Conservation (phyloP, 2,329 filamentous ascomycete species). For the Microdochium trichocladiopsis region DNA sequence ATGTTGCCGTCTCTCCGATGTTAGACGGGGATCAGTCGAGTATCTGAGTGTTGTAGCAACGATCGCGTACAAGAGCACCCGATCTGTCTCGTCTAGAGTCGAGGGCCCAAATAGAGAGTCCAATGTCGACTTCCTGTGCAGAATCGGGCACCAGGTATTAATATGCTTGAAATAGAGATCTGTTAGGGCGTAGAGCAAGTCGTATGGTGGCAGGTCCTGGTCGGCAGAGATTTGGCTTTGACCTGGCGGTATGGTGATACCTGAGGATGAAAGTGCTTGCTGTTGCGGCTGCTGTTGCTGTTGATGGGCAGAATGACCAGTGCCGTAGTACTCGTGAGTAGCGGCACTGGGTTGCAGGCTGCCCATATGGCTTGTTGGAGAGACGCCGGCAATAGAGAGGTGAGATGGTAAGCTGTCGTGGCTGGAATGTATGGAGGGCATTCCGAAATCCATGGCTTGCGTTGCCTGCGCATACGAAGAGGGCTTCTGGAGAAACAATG, state of each 20-base stretch:
- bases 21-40: slow-evolving; percentile 69
- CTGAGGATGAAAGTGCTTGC: slow-evolving; percentile 46
- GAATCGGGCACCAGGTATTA: slow-evolving; percentile 80
- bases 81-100: slow-evolving; percentile 71
- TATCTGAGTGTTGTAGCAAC: slow-evolving; percentile 83
- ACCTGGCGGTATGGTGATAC: slow-evolving; percentile 42
- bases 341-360: slow-evolving; percentile 30
- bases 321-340: slow-evolving; percentile 43
- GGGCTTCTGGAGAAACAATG: slow-evolving; percentile 55
- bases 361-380: slow-evolving; percentile 24
- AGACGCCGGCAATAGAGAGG: slow-evolving; percentile 32
- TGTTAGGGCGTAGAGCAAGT: slow-evolving; percentile 64
- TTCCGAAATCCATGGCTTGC: slow-evolving; percentile 42
- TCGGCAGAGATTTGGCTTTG: slow-evolving; percentile 44
- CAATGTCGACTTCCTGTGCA: slow-evolving; percentile 77
- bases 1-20: slow-evolving; percentile 61
- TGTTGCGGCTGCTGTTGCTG: slow-evolving; percentile 1
- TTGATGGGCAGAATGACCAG: slow-evolving; percentile 6
- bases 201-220: slow-evolving; percentile 67
- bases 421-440: slow-evolving; percentile 32
- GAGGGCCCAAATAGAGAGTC: slow-evolving; percentile 75
- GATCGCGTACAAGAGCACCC: slow-evolving; percentile 79
- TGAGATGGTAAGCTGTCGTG: slow-evolving; percentile 43
- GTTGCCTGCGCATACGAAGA: slow-evolving; percentile 37
- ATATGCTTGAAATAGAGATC: slow-evolving; percentile 76